Evolutionary conservation across 2,329 filamentous ascomycete species (phyloP).

Genomic region (Paraphaeosphaeria sporulosa): DNA sequence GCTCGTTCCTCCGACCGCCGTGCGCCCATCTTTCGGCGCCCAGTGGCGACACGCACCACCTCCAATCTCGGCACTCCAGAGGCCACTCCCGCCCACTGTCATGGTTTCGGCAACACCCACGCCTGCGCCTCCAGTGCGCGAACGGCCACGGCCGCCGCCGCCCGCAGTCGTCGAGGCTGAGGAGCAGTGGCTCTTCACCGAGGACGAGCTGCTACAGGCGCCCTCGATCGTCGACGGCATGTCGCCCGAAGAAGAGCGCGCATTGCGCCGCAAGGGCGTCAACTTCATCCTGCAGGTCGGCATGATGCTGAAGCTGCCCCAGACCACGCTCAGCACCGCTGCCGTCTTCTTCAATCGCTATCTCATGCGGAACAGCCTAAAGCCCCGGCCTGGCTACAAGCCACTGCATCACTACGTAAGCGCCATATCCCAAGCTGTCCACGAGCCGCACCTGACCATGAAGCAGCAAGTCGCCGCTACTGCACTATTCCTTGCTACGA

Average conservation of each 20-base stretch:
- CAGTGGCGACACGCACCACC: not conserved
- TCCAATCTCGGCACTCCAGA: not conserved
- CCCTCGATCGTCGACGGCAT: conserved; percentile 88
- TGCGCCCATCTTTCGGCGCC: not conserved
- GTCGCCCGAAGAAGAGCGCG: conserved; percentile 76
- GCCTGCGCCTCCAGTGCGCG: conserved; percentile 32
- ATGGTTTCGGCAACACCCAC: conserved; percentile 41
- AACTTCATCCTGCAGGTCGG: conserved; percentile 97
- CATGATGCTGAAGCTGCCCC: conserved; percentile 88
- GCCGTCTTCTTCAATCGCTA: conserved; percentile 96
- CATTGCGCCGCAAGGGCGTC: conserved; percentile 85
- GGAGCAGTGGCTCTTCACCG: conserved; percentile 87
- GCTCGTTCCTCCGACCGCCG: not conserved
- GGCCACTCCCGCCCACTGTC: not conserved
- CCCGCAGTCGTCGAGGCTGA: conserved; percentile 63
- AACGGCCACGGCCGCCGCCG: conserved; percentile 47
- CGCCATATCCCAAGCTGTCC: conserved; percentile 7
- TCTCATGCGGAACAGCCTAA: conserved; percentile 88
- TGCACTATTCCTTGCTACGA: conserved; percentile 91
- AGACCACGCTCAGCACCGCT: conserved; percentile 90
- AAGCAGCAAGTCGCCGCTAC: conserved; percentile 81
- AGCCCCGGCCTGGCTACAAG: conserved; percentile 68
- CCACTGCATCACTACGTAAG: conserved; percentile 83
- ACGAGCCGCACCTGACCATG: conserved; percentile 15
- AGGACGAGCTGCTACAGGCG: conserved; percentile 80